Evolutionary conservation across 106 monocot genomes (phyloP).

Genomic region (Acanthochlamys bracteata): DNA sequence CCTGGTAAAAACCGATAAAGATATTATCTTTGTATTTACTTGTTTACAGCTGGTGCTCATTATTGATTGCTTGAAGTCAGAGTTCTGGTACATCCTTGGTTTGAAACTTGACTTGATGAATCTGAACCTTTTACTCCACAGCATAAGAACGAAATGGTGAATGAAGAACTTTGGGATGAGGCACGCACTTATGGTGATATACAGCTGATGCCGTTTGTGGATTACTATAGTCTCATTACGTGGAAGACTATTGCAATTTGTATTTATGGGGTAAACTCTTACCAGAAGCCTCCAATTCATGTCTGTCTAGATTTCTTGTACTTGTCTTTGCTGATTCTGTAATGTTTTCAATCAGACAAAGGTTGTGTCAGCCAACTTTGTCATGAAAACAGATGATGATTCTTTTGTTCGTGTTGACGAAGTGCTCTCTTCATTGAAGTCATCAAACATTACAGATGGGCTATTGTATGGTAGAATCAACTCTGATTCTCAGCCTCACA

Average conservation of each 20-base stretch:
- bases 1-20: slow-evolving; percentile 40
- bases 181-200: slow-evolving; percentile 82
- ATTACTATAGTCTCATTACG: slow-evolving; percentile 83
- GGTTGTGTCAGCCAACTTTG: slow-evolving; percentile 49
- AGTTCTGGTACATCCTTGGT: too few relatives aligned
- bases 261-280: slow-evolving; percentile 55
- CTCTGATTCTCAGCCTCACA: slow-evolving; percentile 43
- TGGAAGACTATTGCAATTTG: slow-evolving; percentile 93
- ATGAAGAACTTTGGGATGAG: slow-evolving; percentile 92
- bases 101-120: not conserved
- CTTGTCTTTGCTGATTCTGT: not conserved
- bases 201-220: slow-evolving; percentile 93
- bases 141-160: slow-evolving; percentile 94
- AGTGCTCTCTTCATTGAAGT: slow-evolving; percentile 35
- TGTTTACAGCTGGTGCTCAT: too few relatives aligned
- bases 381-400: slow-evolving; percentile 51
- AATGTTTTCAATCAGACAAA: slow-evolving; percentile 31
- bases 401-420: slow-evolving; percentile 54
- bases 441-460: slow-evolving; percentile 27
- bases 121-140: slow-evolving; percentile 10
- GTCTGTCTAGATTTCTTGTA: not conserved
- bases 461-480: slow-evolving; percentile 58
- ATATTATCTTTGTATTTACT: not conserved
- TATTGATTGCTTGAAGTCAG: too few relatives aligned
- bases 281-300: slow-evolving; percentile 3